Conservation (phyloP, 2,329 filamentous ascomycete species). For the Colletotrichum echinochloae region DNA sequence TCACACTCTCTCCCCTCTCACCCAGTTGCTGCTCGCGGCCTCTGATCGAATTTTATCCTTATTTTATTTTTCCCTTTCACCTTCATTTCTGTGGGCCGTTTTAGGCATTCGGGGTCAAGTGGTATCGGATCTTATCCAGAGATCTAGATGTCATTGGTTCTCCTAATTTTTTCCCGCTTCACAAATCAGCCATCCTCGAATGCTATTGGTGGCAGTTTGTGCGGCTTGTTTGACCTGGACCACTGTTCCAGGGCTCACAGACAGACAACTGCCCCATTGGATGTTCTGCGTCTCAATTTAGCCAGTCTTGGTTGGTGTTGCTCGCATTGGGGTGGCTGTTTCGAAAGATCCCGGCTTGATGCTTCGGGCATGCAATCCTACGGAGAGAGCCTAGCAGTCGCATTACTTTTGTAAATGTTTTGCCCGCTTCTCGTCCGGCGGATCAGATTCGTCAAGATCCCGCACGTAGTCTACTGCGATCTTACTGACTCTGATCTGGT, state of each 20-base stretch:
- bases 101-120: conserved; percentile 19
- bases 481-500: conserved; percentile 35
- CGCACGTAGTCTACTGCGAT: conserved; percentile 32
- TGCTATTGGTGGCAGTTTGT: conserved; percentile 30
- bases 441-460: conserved; percentile 25
- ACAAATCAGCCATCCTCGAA: neutral
- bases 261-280: neutral
- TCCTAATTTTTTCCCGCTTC: conserved; percentile 18
- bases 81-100: conserved; percentile 32
- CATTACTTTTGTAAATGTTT: neutral
- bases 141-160: conserved; percentile 30
- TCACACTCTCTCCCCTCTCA: conserved; percentile 2
- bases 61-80: neutral
- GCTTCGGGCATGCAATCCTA: neutral
- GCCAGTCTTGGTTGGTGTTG: neutral
- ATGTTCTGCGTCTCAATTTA: neutral
- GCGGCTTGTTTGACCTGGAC: conserved; percentile 11
- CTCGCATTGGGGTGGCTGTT: neutral
- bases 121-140: conserved; percentile 4
- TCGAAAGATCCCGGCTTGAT: neutral
- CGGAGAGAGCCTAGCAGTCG: neutral
- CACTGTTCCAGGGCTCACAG: neutral
- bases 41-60: neutral
- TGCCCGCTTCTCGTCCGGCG: conserved; percentile 2
- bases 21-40: neutral